These are phyloP conservation scores for Rhytidhysteron rufulum DNA, from an alignment of 2,329 filamentous ascomycete genomes.

Conservation along the genomic window DNA sequence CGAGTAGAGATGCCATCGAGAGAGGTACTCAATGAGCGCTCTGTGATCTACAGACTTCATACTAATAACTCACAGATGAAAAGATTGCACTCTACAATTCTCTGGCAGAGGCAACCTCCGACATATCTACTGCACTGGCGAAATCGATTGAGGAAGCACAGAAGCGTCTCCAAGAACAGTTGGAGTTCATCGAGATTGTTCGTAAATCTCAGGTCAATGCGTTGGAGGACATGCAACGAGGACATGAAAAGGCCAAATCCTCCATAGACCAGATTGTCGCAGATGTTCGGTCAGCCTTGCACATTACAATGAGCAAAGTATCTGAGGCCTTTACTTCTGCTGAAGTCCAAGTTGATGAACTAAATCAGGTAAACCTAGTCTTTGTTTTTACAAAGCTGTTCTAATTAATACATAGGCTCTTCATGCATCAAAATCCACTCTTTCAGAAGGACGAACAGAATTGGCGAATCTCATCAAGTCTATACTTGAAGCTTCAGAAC, in stretches of 20 bases:
- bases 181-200: conserved; percentile 17
- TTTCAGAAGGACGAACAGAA: conserved; percentile 5
- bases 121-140: conserved; percentile 18
- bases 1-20: conserved; percentile 56
- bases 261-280: conserved; percentile 2
- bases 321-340: conserved; percentile 1
- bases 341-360: conserved; percentile 29
- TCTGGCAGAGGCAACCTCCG: conserved; percentile 22
- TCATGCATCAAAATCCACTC: neutral
- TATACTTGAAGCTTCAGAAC: conserved; percentile 1
- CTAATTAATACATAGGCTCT: conserved; percentile 5
- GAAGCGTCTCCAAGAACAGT: conserved; percentile 19
- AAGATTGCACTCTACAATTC: conserved; percentile 31
- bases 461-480: conserved; percentile 4
- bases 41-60: neutral
- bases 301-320: conserved; percentile 2
- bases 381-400: conserved; percentile 18
- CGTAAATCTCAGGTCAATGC: conserved; percentile 16
- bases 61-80: conserved; percentile 9
- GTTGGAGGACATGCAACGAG: conserved; percentile 12
- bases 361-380: conserved; percentile 45
- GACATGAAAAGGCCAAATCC: neutral
- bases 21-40: conserved; percentile 38
- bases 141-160: conserved; percentile 21
- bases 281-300: conserved; percentile 2